phyloP scores from a whole-genome alignment of 2,329 filamentous ascomycete genomes.

The Aspergillus sp. region DNA sequence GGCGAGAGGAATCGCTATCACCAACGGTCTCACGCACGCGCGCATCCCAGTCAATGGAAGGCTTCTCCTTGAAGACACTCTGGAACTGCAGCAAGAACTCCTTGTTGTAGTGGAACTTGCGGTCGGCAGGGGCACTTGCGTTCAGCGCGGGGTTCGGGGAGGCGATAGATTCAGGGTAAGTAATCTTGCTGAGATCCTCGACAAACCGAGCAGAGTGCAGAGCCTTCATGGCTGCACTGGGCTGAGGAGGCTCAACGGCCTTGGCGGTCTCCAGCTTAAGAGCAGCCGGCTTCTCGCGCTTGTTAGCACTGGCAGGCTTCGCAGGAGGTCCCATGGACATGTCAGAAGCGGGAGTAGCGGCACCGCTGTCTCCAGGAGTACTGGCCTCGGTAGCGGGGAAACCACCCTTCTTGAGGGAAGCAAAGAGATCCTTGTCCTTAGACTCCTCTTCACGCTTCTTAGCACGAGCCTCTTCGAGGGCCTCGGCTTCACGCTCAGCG shows the following conservation, averaged over 20 bases:
- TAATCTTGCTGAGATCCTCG: constrained; percentile 72
- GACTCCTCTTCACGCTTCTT: constrained; percentile 44
- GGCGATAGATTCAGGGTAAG: constrained; percentile 79
- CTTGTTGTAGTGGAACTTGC: constrained; percentile 94
- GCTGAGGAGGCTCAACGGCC: constrained; percentile 84
- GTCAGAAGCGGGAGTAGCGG: constrained; percentile 50
- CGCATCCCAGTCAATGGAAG: constrained; percentile 86
- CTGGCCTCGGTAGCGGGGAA: constrained; percentile 38
- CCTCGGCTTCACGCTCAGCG: constrained; percentile 51
- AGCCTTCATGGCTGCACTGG: constrained; percentile 89
- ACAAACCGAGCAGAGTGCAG: constrained; percentile 90
- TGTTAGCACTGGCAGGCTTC: constrained; percentile 61
- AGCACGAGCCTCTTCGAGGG: constrained; percentile 46
- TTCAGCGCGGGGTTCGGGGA: constrained; percentile 94
- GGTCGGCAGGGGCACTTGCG: constrained; percentile 64
- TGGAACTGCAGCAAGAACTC: constrained; percentile 96
- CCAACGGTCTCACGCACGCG: constrained; percentile 85
- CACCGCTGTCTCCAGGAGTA: constrained; percentile 47
- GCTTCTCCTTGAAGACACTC: constrained; percentile 93
- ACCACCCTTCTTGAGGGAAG: constrained; percentile 47
- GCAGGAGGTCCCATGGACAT: constrained; percentile 50
- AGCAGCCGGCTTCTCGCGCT: constrained; percentile 76
- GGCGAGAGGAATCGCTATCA: constrained; percentile 68
- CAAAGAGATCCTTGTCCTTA: constrained; percentile 43
- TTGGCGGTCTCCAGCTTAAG: constrained; percentile 89